Base-by-base conservation (phyloP, 2,329 filamentous ascomycete species). In the Zymoseptoria tritici region DNA sequence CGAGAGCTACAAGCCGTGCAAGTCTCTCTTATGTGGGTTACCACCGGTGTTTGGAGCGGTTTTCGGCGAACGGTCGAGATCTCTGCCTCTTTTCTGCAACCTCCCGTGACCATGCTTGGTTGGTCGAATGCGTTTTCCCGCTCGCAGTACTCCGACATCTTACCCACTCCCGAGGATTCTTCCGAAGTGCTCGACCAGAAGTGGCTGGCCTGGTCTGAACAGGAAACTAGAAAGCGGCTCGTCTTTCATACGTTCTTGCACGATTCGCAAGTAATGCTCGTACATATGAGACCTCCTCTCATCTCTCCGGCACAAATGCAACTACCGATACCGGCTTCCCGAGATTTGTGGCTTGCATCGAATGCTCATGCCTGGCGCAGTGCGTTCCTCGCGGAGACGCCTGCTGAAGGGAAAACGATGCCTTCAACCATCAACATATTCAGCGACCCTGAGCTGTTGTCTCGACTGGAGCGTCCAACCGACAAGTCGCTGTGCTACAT, bases 301-400 rank as follows among this genome's bases (percentile, higher is more conserved):
- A 82, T 89, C 62, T 86, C 86, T 0, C 89, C 88, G 63, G 79
- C 85, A 0, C 87, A 90, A 65, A 74, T 90, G 60, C 81, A 81
- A 3, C 74, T 89, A 3, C 85, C 86, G 0, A 72, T 90, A 0
- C 87, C 88, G 0, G 81, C 81, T 58, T 75, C 82, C 0, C 77
- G 80, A 55, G 78, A 82, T 16, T 70, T 90, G 3, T 91, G 87
- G 87, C 78, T 82, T 29, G 86, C 87, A 1, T 78, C 79, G 31
- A 80, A 80, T 2, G 84, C 87, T 1, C 67, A 75, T 11, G 81
- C 85, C 60, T 90, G 87, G 86, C 86, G 86, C 67, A 70, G 75
- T 7, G 73, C 79, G 1, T 87, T 83, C 62, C 69, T 87, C 4
- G 75, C 66, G 61, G 53, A 63, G 24, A 49, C 53, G 1, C 24